Percentiles rank a stretch among this genome's conserved stretches.
Evolutionary conservation across 2,329 filamentous ascomycete genomes (phyloP).

Genomic region (Paraphoma chrysanthemicola): DNA sequence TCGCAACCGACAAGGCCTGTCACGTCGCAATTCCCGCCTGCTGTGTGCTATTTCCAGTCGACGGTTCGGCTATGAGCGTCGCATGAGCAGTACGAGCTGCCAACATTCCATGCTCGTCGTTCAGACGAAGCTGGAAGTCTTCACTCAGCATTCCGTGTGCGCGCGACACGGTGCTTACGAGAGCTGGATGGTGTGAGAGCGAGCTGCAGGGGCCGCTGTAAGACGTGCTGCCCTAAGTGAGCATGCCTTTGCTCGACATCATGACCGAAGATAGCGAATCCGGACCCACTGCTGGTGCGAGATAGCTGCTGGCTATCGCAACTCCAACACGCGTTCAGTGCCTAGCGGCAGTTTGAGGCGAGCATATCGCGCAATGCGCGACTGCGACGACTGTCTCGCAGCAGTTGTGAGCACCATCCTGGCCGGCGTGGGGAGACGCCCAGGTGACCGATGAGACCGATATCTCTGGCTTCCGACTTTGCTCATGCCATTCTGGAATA

Average conservation of each 20-base stretch:
- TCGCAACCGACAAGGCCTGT: not conserved
- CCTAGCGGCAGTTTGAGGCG: constrained; percentile 7
- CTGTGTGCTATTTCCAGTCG: constrained; percentile 15
- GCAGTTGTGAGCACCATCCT: not conserved
- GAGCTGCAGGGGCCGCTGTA: constrained; percentile 41
- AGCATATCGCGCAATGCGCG: constrained; percentile 9
- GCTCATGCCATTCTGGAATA: constrained; percentile 21
- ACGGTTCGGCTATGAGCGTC: constrained; percentile 9
- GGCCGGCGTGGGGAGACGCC: constrained; percentile 14
- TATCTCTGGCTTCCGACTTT: constrained; percentile 22
- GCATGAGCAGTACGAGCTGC: constrained; percentile 15
- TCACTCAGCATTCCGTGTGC: constrained; percentile 20
- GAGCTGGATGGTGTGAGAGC: constrained; percentile 20
- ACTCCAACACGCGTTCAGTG: constrained; percentile 1
- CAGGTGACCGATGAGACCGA: constrained; percentile 44
- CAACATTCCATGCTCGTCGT: constrained; percentile 14
- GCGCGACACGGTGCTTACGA: constrained; percentile 25
- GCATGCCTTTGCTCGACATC: constrained; percentile 24
- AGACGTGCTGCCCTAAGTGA: constrained; percentile 26
- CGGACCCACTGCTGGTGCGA: constrained; percentile 5
- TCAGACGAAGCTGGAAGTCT: constrained; percentile 17
- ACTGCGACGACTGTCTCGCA: constrained; percentile 2
- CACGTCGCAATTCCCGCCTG: constrained; percentile 2
- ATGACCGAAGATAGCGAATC: constrained; percentile 23
- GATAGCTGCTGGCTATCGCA: not conserved